Evolutionary conservation across 441 rosid genomes (phyloP), one percentile per base, ranked within the genome.

Genomic region (Bocquillonia castaneifolia): DNA sequence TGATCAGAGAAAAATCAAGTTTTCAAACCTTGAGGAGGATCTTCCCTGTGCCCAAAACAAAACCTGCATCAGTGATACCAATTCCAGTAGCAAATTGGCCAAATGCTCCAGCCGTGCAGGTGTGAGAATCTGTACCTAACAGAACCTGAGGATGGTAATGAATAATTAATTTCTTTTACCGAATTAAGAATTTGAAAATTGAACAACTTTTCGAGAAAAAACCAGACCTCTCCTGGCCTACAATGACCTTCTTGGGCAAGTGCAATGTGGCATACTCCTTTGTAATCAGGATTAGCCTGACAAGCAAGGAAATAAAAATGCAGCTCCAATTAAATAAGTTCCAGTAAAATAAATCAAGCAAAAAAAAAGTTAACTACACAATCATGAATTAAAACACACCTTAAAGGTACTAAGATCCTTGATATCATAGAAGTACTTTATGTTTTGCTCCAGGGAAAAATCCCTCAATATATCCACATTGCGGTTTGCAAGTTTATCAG

Each of bases 161-260:
- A 53, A 28, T 28, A 10, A 61, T 45, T 60, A 71, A 47, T n/a
- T n/a, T n/a, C n/a, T n/a, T n/a, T n/a, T n/a, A n/a, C n/a, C n/a
- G n/a, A n/a, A n/a, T n/a, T n/a, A n/a, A n/a, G n/a, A n/a, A n/a
- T n/a, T n/a, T n/a, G n/a, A n/a, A n/a, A n/a, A n/a, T n/a, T n/a
- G n/a, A n/a, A n/a, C n/a, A n/a, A n/a, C n/a, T n/a, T n/a, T n/a
- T n/a, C 10, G 12, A 15, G 51, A 39, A 23, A 65, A 51, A 74
- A 62, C 37, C 17, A 31, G 70, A 91, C 98, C 92, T 93, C 98
- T 75, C 97, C 96, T 64, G 97, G 98, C 75, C 97, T 83, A 83
- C 97, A 91, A 73, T 93, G 98, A 76, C 97, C 98, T 84, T 93
- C 97, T 88, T 93, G 96, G 55, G 98, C 96, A 76, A 93, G 93